Evolutionary conservation across 331 rosid species (phyloP).

Genomic region (Rhamnella rubrinervis): DNA sequence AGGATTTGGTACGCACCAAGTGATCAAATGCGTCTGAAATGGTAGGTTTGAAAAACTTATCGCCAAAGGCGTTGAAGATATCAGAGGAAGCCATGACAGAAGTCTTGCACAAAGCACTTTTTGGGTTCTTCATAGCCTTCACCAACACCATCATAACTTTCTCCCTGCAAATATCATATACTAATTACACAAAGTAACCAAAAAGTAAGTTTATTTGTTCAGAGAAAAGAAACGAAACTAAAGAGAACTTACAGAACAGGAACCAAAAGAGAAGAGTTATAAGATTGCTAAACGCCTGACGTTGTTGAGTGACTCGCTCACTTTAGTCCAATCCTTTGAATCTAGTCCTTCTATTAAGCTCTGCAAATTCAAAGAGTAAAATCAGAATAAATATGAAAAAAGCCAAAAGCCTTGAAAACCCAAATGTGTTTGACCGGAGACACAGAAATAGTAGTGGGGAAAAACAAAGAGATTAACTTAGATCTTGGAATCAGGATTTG

Average conservation of each 20-base stretch:
- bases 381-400: neutral
- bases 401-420: neutral
- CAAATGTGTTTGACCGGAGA: slow-evolving; percentile 1
- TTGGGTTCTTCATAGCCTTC: slow-evolving; percentile 87
- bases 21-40: slow-evolving; percentile 63
- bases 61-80: slow-evolving; percentile 69
- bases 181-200: neutral
- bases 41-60: slow-evolving; percentile 57
- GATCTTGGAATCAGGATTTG: slow-evolving; percentile 62
- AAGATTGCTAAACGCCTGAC: slow-evolving; percentile 67
- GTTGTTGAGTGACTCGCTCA: slow-evolving; percentile 71
- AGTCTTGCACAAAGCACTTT: slow-evolving; percentile 89
- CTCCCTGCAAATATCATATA: slow-evolving; percentile 41
- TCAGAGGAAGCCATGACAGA: slow-evolving; percentile 89
- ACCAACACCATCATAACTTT: slow-evolving; percentile 60
- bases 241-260: slow-evolving; percentile 54
- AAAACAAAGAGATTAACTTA: slow-evolving; percentile 32
- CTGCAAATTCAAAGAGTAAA: slow-evolving; percentile 29
- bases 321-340: slow-evolving; percentile 75
- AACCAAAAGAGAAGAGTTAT: slow-evolving; percentile 52
- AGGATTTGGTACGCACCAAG: slow-evolving; percentile 45
- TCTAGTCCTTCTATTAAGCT: slow-evolving; percentile 57
- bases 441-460: neutral
- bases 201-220: neutral
- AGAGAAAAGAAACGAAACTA: neutral